Evolutionary conservation across 768 basidiomycete species (phyloP).

Genomic region (Boletus sensibilis): DNA sequence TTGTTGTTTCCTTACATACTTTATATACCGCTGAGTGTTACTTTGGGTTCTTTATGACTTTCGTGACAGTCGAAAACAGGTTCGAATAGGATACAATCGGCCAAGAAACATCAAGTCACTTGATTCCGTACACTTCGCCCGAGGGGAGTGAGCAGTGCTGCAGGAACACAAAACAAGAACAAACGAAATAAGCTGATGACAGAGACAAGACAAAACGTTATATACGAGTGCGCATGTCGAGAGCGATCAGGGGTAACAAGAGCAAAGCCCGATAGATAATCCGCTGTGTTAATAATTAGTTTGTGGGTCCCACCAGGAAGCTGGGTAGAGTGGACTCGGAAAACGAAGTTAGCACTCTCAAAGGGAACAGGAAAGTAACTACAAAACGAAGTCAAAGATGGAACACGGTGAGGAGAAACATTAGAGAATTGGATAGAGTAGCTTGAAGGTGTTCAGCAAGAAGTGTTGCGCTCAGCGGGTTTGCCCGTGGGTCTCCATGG

Average conservation of each 20-base stretch:
- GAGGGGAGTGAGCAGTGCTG: conserved; percentile 1
- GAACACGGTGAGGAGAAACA: conserved; percentile 12
- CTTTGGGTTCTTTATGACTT: background rate
- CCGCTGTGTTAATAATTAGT: conserved; percentile 28
- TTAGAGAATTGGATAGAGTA: conserved; percentile 9
- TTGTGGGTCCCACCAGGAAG: conserved; percentile 24
- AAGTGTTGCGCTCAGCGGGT: conserved; percentile 17
- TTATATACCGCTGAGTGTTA: conserved; percentile 13
- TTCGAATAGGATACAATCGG: conserved; percentile 11
- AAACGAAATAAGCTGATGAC: conserved; percentile 26
- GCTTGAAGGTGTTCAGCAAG: conserved; percentile 17
- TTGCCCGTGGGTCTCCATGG: conserved; percentile 34
- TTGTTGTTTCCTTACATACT: background rate
- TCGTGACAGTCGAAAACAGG: background rate
- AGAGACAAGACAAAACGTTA: conserved; percentile 35
- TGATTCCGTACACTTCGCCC: conserved; percentile 10
- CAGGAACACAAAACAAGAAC: conserved; percentile 34
- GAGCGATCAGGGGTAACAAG: conserved; percentile 38
- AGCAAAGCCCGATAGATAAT: conserved; percentile 35
- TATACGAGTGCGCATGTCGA: conserved; percentile 36
- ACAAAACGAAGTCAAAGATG: conserved; percentile 25
- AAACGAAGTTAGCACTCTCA: conserved; percentile 16
- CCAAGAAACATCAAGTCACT: conserved; percentile 12
- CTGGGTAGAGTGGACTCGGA: conserved; percentile 18
- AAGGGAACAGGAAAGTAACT: conserved; percentile 10